Percentiles rank a stretch among this genome's conserved stretches.
Conservation (phyloP, 371 early-diverging fungal genomes). For the Saksenaea oblongispora region DNA sequence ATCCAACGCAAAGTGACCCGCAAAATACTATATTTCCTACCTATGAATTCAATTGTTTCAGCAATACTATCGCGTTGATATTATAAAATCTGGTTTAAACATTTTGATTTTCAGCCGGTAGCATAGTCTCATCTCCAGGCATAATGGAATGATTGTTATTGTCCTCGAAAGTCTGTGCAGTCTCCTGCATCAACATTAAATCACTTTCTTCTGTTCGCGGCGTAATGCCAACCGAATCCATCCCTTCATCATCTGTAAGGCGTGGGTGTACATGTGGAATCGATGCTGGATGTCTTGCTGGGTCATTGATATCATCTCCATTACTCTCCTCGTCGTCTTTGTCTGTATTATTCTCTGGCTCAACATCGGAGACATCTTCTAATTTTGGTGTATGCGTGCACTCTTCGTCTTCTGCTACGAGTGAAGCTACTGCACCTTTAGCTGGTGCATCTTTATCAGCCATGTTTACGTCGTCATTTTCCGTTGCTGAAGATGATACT, state of each 20-base stretch:
- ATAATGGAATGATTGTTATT: background rate
- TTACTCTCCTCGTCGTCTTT: conserved; percentile 34
- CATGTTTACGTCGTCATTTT: background rate
- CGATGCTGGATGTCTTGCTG: conserved; percentile 44
- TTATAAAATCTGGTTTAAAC: background rate
- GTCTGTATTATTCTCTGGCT: conserved; percentile 22
- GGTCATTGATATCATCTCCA: conserved; percentile 37
- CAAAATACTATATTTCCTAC: background rate
- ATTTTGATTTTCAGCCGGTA: background rate
- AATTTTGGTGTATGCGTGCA: conserved; percentile 46
- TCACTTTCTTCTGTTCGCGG: background rate
- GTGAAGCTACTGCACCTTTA: conserved; percentile 1
- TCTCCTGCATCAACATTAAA: background rate
- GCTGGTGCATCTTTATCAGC: background rate
- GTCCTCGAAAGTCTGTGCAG: background rate
- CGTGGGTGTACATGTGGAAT: conserved; percentile 45
- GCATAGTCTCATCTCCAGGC: background rate
- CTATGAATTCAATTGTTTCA: background rate
- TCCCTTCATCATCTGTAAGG: conserved; percentile 29
- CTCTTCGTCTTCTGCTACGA: conserved; percentile 30
- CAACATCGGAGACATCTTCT: conserved; percentile 47
- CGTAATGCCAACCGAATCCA: background rate
- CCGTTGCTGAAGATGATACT: background rate
- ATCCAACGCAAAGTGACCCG: too few relatives aligned
- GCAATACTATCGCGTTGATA: background rate